Evolutionary conservation across 345 rosid species (phyloP).

Genomic region (Clarkia xantiana): DNA sequence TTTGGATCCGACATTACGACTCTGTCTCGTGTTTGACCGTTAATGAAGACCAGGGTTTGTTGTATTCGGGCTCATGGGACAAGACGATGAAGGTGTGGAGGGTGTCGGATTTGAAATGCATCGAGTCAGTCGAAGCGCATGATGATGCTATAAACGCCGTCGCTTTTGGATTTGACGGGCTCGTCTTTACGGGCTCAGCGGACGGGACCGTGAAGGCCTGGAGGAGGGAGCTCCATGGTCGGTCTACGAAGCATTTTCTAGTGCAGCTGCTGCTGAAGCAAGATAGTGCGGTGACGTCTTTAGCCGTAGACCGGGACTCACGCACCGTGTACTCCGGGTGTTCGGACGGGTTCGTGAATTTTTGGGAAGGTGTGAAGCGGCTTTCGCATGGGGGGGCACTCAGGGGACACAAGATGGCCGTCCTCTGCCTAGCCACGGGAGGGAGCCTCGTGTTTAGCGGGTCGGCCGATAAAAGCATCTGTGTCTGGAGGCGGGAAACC

Average conservation of each 20-base stretch:
- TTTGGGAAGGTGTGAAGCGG: slow-evolving; percentile 3
- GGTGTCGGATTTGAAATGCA: slow-evolving; percentile 22
- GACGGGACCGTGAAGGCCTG: slow-evolving; percentile 34
- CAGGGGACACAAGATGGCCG: slow-evolving; percentile 11
- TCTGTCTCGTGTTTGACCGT: slow-evolving; percentile 35
- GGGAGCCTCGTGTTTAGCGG: slow-evolving; percentile 54
- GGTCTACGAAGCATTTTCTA: slow-evolving; percentile 30
- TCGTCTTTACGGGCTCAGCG: slow-evolving; percentile 35
- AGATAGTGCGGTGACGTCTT: slow-evolving; percentile 58
- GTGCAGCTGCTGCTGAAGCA: slow-evolving; percentile 44
- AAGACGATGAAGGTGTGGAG: slow-evolving; percentile 42
- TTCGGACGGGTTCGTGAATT: slow-evolving; percentile 11
- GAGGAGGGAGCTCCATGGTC: slow-evolving; percentile 29
- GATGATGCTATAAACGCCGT: slow-evolving; percentile 38
- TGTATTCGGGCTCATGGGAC: slow-evolving; percentile 50
- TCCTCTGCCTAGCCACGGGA: slow-evolving; percentile 18
- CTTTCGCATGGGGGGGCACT: slow-evolving; percentile 10
- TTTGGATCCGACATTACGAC: slow-evolving; percentile 22
- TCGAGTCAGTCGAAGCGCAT: slow-evolving; percentile 36
- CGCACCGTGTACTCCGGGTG: slow-evolving; percentile 39
- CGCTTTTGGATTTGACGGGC: slow-evolving; percentile 13
- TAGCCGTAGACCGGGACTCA: slow-evolving; percentile 30
- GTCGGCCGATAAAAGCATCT: slow-evolving; percentile 60
- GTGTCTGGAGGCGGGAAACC: slow-evolving; percentile 59
- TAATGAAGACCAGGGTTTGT: slow-evolving; percentile 20